phyloP scores from a whole-genome alignment of 176 grass and related monocot species.

The Poa annua region DNA sequence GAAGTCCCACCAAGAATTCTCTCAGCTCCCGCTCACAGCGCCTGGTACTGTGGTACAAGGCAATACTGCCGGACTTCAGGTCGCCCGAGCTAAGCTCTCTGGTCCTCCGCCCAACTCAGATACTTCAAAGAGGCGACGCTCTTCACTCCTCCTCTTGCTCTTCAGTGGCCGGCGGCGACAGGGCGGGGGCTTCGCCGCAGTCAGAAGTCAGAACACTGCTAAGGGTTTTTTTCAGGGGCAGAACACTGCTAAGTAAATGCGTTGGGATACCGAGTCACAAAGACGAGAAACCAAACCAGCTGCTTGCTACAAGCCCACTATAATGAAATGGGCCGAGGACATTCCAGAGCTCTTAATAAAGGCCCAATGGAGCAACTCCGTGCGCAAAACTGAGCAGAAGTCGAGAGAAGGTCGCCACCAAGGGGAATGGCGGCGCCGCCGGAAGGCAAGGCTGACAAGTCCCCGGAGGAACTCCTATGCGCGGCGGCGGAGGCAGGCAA shows the following conservation, averaged over 20 bases:
- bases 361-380: not conserved
- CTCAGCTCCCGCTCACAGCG: not conserved
- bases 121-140: not conserved
- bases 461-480: constrained; percentile 75
- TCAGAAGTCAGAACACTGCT: no score
- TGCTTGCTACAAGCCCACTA: not conserved
- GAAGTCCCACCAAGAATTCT: not conserved
- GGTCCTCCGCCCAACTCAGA: not conserved
- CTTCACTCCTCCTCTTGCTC: not conserved
- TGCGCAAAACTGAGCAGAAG: not conserved
- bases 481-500: constrained; percentile 56
- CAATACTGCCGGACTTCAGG: not conserved
- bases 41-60: not conserved
- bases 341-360: not conserved
- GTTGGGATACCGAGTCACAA: not conserved
- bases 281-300: not conserved
- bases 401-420: not conserved
- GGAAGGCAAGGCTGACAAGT: constrained; percentile 48
- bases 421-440: constrained; percentile 65
- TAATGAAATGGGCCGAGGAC: not conserved
- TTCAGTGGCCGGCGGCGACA: not conserved
- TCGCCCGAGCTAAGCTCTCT: not conserved
- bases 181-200: not conserved
- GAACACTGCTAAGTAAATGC: no score
- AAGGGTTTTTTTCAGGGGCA: no score